Percentiles rank a stretch among this genome's conserved stretches.
phyloP scores from a whole-genome alignment of 164 flowering plant genomes.

The Chimonanthus praecox region DNA sequence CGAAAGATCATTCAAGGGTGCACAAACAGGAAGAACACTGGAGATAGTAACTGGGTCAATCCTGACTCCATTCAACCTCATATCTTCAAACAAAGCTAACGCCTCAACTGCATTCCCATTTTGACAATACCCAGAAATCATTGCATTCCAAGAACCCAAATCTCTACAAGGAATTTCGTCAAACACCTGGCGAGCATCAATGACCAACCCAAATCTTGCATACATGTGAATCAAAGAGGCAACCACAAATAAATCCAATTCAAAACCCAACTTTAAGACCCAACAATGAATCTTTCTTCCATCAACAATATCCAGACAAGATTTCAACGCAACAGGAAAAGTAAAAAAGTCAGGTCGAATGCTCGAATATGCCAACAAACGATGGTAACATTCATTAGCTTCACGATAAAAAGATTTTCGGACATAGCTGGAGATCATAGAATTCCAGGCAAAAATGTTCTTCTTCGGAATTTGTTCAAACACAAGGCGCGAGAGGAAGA shows the following conservation, averaged over 20 bases:
- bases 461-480: conserved; percentile 42
- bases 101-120: conserved; percentile 47
- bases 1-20: conserved; percentile 29
- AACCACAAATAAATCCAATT: conserved; percentile 59
- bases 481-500: conserved; percentile 29
- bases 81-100: conserved; percentile 34
- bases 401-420: conserved; percentile 33
- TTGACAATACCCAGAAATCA: conserved; percentile 58
- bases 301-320: conserved; percentile 38
- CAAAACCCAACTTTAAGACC: conserved; percentile 49
- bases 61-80: conserved; percentile 39
- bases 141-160: conserved; percentile 65
- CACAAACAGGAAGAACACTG: conserved; percentile 50
- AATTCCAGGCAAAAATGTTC: conserved; percentile 62
- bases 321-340: conserved; percentile 62
- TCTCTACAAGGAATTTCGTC: conserved; percentile 49
- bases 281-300: conserved; percentile 53
- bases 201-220: conserved; percentile 34
- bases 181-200: conserved; percentile 42
- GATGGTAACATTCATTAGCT: conserved; percentile 37
- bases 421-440: conserved; percentile 56
- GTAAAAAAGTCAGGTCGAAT: conserved; percentile 64
- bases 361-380: conserved; percentile 24
- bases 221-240: conserved; percentile 68
- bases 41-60: conserved; percentile 54